phyloP scores from a whole-genome alignment of 2,329 filamentous ascomycete genomes.

The Bipolaris sorokiniana region DNA sequence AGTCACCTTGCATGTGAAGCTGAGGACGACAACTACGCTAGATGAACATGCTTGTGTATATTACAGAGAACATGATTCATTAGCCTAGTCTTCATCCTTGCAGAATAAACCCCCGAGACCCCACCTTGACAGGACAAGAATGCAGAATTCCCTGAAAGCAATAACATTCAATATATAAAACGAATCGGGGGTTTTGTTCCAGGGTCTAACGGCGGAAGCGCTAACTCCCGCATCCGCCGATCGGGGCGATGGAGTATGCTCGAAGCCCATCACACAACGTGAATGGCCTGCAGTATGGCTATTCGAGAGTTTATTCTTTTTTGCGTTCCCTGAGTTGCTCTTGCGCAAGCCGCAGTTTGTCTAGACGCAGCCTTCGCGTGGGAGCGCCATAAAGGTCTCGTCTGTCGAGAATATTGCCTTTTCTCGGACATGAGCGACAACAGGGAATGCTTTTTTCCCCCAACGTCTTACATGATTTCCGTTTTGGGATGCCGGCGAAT shows the following conservation, averaged over 20 bases:
- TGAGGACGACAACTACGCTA: too few species aligned
- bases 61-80: too few species aligned
- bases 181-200: not conserved
- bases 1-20: too few species aligned
- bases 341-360: not conserved
- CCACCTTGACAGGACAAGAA: too few species aligned
- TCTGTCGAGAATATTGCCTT: not conserved
- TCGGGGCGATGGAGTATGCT: not conserved
- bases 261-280: not conserved
- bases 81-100: not conserved
- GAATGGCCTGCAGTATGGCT: not conserved
- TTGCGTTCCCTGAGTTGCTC: not conserved
- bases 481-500: not conserved
- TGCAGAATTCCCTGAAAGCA: too few species aligned
- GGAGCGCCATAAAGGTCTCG: not conserved
- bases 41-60: too few species aligned
- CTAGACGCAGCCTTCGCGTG: not conserved
- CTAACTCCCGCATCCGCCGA: not conserved
- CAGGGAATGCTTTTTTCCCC: not conserved
- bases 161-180: not conserved
- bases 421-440: not conserved
- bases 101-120: not conserved
- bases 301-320: not conserved
- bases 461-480: not conserved
- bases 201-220: conserved; percentile 1